Conservation (phyloP, 2,329 filamentous ascomycete species). For the Ceratocystis destructans region DNA sequence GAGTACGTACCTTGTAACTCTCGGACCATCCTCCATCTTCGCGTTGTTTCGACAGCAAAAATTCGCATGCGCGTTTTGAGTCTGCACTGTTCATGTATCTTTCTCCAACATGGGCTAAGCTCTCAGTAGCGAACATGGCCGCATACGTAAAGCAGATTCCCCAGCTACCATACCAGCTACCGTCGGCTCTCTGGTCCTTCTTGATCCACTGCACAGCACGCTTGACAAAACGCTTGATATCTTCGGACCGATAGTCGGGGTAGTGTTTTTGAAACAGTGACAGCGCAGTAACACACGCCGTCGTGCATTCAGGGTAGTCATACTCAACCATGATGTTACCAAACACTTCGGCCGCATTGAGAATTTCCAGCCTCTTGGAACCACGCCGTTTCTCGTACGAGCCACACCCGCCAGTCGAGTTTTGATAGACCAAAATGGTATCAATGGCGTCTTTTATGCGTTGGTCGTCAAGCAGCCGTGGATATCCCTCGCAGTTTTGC, state of each 20-base stretch:
- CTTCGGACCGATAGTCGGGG: conserved; percentile 61
- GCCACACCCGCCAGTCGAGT: conserved; percentile 68
- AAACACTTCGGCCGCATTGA: conserved; percentile 95
- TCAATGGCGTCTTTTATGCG: conserved; percentile 81
- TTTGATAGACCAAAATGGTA: conserved; percentile 83
- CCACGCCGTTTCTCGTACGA: conserved; percentile 80
- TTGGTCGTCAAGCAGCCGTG: conserved; percentile 57
- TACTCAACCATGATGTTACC: conserved; percentile 98
- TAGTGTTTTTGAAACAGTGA: conserved; percentile 69
- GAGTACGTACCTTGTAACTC: conserved; percentile 54
- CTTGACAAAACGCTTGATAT: conserved; percentile 60
- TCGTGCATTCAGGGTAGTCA: conserved; percentile 95
- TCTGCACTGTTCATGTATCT: conserved; percentile 59
- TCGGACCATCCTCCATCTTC: conserved; percentile 93
- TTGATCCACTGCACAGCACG: conserved; percentile 75
- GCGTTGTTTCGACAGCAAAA: conserved; percentile 72
- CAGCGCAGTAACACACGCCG: conserved; percentile 78
- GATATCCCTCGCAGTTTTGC: conserved; percentile 65
- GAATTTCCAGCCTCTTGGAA: conserved; percentile 61
- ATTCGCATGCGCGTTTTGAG: conserved; percentile 65
- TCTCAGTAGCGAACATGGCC: conserved; percentile 89
- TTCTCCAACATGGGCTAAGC: conserved; percentile 67
- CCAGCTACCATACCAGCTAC: conserved; percentile 97
- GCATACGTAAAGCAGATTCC: conserved; percentile 97
- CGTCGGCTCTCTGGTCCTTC: conserved; percentile 59